A percentile compares a stretch with the other conserved stretches of the same genome.
phyloP scores from a whole-genome alignment of 1,284 basidiomycete genomes.

The Phaffia rhodozyma region DNA sequence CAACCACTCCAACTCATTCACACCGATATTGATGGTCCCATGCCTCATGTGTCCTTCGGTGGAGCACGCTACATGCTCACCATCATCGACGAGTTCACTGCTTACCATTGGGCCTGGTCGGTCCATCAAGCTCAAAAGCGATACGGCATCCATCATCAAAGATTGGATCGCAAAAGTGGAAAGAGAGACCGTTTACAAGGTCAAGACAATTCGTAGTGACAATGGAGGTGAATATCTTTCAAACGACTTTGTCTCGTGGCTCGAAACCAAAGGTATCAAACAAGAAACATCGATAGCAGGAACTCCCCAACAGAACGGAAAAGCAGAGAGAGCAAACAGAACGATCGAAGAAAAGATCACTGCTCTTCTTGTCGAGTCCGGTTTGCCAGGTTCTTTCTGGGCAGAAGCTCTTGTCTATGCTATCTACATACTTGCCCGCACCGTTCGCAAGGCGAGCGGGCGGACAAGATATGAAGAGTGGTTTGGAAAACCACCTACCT shows the following conservation, averaged over 20 bases:
- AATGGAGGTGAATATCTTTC: slow-evolving; percentile 18
- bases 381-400: not conserved
- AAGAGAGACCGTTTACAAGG: not conserved
- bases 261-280: slow-evolving; percentile 8
- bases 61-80: slow-evolving; percentile 7
- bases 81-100: slow-evolving; percentile 1
- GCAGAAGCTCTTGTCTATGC: slow-evolving; percentile 1
- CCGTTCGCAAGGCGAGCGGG: not conserved
- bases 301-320: slow-evolving; percentile 16
- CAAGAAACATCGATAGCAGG: slow-evolving; percentile 9
- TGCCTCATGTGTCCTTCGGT: slow-evolving; percentile 3
- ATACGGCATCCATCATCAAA: slow-evolving; percentile 4
- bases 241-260: not conserved
- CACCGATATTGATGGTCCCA: slow-evolving; percentile 5
- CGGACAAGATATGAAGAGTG: too few species aligned
- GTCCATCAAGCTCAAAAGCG: slow-evolving; percentile 12
- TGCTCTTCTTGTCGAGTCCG: not conserved
- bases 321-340: slow-evolving; percentile 1
- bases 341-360: not conserved
- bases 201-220: slow-evolving; percentile 10
- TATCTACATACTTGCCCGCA: not conserved
- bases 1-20: slow-evolving; percentile 4
- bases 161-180: slow-evolving; percentile 1
- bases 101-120: slow-evolving; percentile 2
- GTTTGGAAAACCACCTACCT: too few species aligned